Percentiles rank a stretch among this genome's conserved stretches.
Conservation (phyloP, 192 early-diverging fungal species). For the Paraglomus occultum region DNA sequence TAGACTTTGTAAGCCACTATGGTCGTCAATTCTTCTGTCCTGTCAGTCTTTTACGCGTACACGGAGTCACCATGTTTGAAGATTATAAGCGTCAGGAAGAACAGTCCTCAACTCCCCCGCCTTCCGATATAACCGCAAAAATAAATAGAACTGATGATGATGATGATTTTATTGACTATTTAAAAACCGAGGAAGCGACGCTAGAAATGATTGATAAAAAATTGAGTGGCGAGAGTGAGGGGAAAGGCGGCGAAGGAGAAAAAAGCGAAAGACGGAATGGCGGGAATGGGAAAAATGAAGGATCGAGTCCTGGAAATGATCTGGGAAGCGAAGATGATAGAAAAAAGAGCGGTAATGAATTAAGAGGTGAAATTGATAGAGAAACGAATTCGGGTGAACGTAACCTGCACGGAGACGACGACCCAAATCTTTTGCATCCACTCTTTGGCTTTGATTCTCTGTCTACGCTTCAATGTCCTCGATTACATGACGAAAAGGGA, state of each 20-base stretch:
- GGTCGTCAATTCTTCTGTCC: conserved; percentile 95
- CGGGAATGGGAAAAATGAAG: not conserved
- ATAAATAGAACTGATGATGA: conserved; percentile 35
- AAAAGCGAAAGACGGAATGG: not conserved
- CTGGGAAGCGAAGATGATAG: no score
- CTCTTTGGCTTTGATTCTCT: no score
- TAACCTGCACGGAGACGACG: no score
- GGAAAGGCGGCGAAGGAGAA: not conserved
- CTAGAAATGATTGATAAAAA: not conserved
- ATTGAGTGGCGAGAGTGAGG: conserved; percentile 26
- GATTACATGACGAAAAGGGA: no score
- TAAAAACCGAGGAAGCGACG: not conserved
- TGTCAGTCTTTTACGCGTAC: conserved; percentile 78
- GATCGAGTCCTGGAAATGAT: no score
- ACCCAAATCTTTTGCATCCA: no score
- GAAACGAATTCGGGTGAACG: no score
- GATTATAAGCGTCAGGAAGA: conserved; percentile 66
- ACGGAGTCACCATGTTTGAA: conserved; percentile 93
- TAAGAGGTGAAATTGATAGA: no score
- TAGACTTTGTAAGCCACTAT: conserved; percentile 88
- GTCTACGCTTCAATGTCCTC: no score
- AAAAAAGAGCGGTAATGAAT: no score
- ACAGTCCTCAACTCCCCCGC: conserved; percentile 34
- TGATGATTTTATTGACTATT: not conserved
- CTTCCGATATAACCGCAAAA: conserved; percentile 36